These are phyloP conservation scores for Metarhizium robertsii DNA, from an alignment of 2,329 filamentous ascomycete genomes.

Conservation along the genomic window DNA sequence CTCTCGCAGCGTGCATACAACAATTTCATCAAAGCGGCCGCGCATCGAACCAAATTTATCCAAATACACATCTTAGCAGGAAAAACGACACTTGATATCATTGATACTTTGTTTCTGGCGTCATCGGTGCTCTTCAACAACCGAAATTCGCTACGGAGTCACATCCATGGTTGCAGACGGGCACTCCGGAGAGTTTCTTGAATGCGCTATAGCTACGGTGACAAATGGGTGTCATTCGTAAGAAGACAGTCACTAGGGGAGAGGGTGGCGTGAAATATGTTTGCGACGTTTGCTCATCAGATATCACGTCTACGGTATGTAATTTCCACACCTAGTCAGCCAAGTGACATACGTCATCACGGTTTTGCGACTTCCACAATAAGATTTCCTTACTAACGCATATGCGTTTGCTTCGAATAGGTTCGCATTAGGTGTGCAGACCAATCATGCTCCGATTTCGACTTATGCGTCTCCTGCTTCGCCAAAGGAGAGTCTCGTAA, in stretches of 20 bases:
- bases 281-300: conserved; percentile 91
- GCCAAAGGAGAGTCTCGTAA: conserved; percentile 70
- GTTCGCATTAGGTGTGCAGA: conserved; percentile 92
- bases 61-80: conserved; percentile 15
- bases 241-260: conserved; percentile 79
- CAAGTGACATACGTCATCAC: neutral
- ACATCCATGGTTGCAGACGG: neutral
- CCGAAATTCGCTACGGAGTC: neutral
- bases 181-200: neutral
- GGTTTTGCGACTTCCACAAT: neutral
- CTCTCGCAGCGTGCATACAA: conserved; percentile 9
- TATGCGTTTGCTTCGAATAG: conserved; percentile 31
- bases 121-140: neutral
- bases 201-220: neutral
- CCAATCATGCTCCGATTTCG: conserved; percentile 79
- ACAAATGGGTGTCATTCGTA: conserved; percentile 85
- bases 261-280: conserved; percentile 93
- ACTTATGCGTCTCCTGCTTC: conserved; percentile 94
- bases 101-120: conserved; percentile 5
- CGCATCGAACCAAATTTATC: conserved; percentile 16
- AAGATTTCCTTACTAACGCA: conserved; percentile 7
- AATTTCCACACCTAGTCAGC: neutral
- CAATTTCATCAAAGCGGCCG: conserved; percentile 7
- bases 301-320: conserved; percentile 92
- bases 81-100: conserved; percentile 10